Evolutionary conservation across 495 filamentous ascomycete genomes (phyloP).

Genomic region (Xylaria scruposa): DNA sequence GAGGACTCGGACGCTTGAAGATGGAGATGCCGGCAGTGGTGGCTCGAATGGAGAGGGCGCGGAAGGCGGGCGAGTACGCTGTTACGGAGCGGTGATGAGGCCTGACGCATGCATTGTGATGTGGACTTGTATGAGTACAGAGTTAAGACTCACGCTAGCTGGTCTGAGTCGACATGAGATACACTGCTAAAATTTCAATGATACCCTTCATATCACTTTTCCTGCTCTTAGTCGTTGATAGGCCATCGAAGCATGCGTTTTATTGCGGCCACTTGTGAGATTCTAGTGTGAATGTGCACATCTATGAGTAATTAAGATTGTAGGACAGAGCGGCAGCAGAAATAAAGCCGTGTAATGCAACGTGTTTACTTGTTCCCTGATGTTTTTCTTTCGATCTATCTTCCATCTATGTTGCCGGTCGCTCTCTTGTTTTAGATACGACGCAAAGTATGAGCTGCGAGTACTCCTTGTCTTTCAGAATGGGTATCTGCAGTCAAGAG

Average conservation of each 20-base stretch:
- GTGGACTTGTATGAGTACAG: too few relatives aligned
- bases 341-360: conserved; percentile 10
- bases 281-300: not conserved
- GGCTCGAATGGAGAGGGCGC: conserved; percentile 79
- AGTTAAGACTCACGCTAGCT: not conserved
- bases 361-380: conserved; percentile 30
- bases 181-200: conserved; percentile 1
- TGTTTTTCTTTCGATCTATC: conserved; percentile 25
- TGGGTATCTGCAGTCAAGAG: not conserved
- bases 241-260: not conserved
- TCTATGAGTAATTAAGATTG: not conserved
- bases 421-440: conserved; percentile 2
- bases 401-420: conserved; percentile 12
- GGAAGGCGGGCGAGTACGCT: conserved; percentile 68
- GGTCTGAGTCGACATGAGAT: not conserved
- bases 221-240: not conserved
- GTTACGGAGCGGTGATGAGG: conserved; percentile 45
- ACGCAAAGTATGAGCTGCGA: not conserved
- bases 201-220: conserved; percentile 16
- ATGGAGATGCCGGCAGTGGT: conserved; percentile 71
- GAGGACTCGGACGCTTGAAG: conserved; percentile 60
- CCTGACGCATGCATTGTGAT: not conserved
- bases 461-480: not conserved
- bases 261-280: not conserved
- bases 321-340: not conserved